These are phyloP conservation scores for Neohortaea acidophila DNA, from an alignment of 495 filamentous ascomycete species.

Conservation along the genomic window DNA sequence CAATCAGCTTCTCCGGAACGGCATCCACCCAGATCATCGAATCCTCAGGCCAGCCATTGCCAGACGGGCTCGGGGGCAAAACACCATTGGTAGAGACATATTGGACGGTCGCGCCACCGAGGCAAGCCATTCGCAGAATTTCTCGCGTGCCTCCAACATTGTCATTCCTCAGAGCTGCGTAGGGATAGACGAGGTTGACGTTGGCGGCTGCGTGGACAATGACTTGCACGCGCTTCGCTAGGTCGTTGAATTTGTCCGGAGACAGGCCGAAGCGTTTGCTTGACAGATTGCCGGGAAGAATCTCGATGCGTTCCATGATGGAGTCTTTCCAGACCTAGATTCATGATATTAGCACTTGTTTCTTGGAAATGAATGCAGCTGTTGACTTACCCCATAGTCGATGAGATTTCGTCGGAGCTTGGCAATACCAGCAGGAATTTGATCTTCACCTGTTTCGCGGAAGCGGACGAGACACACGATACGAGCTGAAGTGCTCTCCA, in stretches of 20 bases:
- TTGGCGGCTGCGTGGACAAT: constrained; percentile 81
- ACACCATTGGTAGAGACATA: constrained; percentile 58
- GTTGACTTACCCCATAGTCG: constrained; percentile 45
- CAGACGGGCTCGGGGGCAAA: constrained; percentile 35
- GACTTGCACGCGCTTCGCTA: constrained; percentile 53
- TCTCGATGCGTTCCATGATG: constrained; percentile 52
- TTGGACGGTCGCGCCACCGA: constrained; percentile 47
- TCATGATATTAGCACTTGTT: too few relatives aligned
- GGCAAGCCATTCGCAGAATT: constrained; percentile 46
- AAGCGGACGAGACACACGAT: constrained; percentile 55
- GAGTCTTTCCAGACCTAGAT: constrained; percentile 55
- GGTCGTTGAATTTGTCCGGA: constrained; percentile 39
- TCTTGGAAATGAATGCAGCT: too few relatives aligned
- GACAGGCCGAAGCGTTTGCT: constrained; percentile 42
- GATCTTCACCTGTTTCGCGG: constrained; percentile 38
- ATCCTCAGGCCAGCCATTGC: constrained; percentile 44
- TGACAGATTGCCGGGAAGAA: constrained; percentile 49
- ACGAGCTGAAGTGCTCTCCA: constrained; percentile 45
- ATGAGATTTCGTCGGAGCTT: constrained; percentile 47
- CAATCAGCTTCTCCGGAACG: constrained; percentile 43
- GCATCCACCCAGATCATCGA: constrained; percentile 41
- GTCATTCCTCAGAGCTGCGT: constrained; percentile 54
- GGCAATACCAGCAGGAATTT: constrained; percentile 39
- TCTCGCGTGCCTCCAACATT: constrained; percentile 62
- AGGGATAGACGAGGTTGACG: constrained; percentile 66